Base-by-base conservation (phyloP, 2,329 filamentous ascomycete genomes). In the Trichoderma arundinaceum region DNA sequence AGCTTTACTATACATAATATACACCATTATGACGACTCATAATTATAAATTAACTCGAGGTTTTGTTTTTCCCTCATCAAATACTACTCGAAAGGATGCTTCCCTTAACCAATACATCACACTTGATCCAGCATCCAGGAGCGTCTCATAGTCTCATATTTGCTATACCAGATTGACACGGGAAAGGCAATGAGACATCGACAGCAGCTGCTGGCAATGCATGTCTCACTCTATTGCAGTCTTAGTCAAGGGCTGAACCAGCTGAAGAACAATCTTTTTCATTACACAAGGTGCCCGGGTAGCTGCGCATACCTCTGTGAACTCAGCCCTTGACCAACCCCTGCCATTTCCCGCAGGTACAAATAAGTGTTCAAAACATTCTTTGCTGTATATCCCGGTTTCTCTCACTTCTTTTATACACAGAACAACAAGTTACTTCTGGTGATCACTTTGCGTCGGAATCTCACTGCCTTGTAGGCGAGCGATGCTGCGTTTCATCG, bases 151-250 rank as follows among this genome's bases (percentile, higher is more conserved):
- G 15, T 9, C 4, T 43, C 38, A 13, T 5, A 17, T 17, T 46
- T 15, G 28, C 39, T 17, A 44, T 44, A 10, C 12, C 39, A 33
- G 28, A 28, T 13, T 49, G 9, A 22, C 28, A 17, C 43, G 19
- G 10, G 28, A 17, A 39, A 13, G 19, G n/a, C n/a, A 22, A 38
- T 57, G 32, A 56, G 60, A 54, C 51, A 64, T 56, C 32, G 32
- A 33, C 52, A 49, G 41, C 61, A 35, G 19, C 15, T 64, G 22
- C 33, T 15, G 43, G 22, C 9, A 49, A 39, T 17, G 19, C n/a
- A 41, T 49, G 52, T 64, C 15, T 57, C 43, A 19, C 33, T 41
- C 51, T 41, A 41, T 43, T 51, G 19, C 28, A 49, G 17, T 57
- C 19, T 41, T 19, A 19, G 19, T 38, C 17, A 49, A 33, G 38